These are phyloP conservation scores for Patellaria atrata DNA, from an alignment of 495 filamentous ascomycete genomes.

Conservation along the genomic window DNA sequence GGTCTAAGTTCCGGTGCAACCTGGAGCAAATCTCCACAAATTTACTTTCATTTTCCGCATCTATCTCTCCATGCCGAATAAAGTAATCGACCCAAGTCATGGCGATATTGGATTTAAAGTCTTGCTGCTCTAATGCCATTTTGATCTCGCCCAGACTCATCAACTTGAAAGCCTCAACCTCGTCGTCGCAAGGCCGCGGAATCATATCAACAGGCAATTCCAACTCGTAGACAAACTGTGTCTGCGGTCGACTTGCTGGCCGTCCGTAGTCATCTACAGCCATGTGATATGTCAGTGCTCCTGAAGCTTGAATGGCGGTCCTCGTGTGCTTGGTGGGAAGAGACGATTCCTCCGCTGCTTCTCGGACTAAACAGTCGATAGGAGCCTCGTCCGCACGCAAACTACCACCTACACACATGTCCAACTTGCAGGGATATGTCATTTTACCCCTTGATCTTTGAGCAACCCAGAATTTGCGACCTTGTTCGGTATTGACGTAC, in stretches of 20 bases:
- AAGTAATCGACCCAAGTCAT: constrained; percentile 40
- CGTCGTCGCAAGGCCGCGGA: constrained; percentile 34
- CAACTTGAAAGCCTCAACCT: constrained; percentile 36
- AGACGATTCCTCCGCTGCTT: constrained; percentile 41
- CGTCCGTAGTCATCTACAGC: constrained; percentile 16
- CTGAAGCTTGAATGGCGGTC: constrained; percentile 19
- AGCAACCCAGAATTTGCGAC: constrained; percentile 38
- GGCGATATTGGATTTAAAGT: constrained; percentile 42
- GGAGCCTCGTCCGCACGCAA: constrained; percentile 31
- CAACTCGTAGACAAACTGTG: constrained; percentile 35
- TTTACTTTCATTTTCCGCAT: constrained; percentile 33
- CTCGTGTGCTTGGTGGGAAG: constrained; percentile 24
- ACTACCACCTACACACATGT: constrained; percentile 42
- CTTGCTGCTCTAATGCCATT: constrained; percentile 26
- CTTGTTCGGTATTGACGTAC: constrained; percentile 24
- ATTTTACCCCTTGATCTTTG: constrained; percentile 31
- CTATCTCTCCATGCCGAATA: constrained; percentile 39
- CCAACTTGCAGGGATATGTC: constrained; percentile 40
- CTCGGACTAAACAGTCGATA: constrained; percentile 36
- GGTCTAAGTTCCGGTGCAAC: constrained; percentile 29
- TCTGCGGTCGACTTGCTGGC: constrained; percentile 18
- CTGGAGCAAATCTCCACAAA: constrained; percentile 35
- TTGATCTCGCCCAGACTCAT: constrained; percentile 36
- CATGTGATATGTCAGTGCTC: constrained; percentile 29
- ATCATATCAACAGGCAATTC: constrained; percentile 28